Percentiles rank a stretch among this genome's conserved stretches.
Conservation (phyloP, 371 early-diverging fungal species). For the Funneliformis caledonium region DNA sequence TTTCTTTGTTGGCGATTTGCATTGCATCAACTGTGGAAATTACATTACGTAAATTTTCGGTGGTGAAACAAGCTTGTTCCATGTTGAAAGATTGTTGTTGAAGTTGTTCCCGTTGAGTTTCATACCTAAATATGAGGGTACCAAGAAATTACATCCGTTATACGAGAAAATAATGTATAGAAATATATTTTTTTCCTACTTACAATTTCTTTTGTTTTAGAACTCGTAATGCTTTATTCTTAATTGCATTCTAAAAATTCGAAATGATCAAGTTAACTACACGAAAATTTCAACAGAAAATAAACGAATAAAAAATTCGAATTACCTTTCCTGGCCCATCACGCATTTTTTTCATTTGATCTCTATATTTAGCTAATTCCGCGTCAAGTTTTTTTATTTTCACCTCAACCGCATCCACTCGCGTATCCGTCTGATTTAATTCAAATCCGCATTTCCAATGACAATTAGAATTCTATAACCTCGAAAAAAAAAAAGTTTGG, state of each 20-base stretch:
- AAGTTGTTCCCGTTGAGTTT: slow-evolving; percentile 89
- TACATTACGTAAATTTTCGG: slow-evolving; percentile 93
- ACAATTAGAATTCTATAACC: background rate
- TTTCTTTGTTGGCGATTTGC: slow-evolving; percentile 88
- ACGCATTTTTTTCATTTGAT: slow-evolving; percentile 92
- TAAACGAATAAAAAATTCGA: background rate
- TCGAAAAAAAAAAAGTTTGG: too few relatives aligned
- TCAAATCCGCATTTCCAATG: background rate
- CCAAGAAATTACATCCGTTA: background rate
- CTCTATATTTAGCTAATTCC: slow-evolving; percentile 86
- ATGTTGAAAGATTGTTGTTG: slow-evolving; percentile 96
- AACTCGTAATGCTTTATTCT: slow-evolving; percentile 88
- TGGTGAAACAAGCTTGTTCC: slow-evolving; percentile 94
- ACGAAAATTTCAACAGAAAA: background rate
- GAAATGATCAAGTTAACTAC: background rate
- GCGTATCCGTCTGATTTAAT: slow-evolving; percentile 74
- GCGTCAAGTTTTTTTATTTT: slow-evolving; percentile 93
- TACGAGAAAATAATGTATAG: background rate
- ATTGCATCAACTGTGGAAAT: slow-evolving; percentile 94
- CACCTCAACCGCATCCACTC: slow-evolving; percentile 87
- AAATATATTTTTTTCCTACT: slow-evolving; percentile 31
- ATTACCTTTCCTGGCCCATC: slow-evolving; percentile 90
- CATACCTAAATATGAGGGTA: slow-evolving; percentile 67
- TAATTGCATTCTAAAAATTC: slow-evolving; percentile 74
- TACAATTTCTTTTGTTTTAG: slow-evolving; percentile 92